Evolutionary conservation across 2,329 filamentous ascomycete genomes (phyloP), one percentile per base, ranked within the genome.

Genomic region (Colletotrichum costaricense): DNA sequence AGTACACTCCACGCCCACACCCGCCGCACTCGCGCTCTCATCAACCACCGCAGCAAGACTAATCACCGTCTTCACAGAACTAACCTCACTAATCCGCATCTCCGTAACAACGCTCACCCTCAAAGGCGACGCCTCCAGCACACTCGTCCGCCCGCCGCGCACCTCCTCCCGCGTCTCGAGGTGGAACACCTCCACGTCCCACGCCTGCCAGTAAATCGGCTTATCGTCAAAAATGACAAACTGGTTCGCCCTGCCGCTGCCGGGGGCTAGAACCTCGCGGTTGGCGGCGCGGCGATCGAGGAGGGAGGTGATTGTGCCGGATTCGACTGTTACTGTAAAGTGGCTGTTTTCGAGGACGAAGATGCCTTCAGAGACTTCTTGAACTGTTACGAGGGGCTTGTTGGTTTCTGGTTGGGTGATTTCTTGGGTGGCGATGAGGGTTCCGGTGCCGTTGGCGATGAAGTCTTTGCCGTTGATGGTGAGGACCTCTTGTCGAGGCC

Each of bases 181-280:
- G 73, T 93, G 91, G 81, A 88, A 93, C 7, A 93, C 90, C 78
- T 93, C 91, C 2, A 93, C 91, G 77, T 93, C 91, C 91, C 91
- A 93, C 1, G 91, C 91, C 78, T 93, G 91, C 91, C 91, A 93
- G 81, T 93, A 92, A 4, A 93, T 85, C 5, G 91, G 91, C 81
- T 93, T 93, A 78, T 93, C 91, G 76, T 93, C 91, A 76, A 91
- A 93, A 22, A 93, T 86, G 64, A 93, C 91, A 7, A 91, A 83
- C 77, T 93, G 91, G 26, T 90, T 91, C 6, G 88, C 90, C 78
- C 91, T 92, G n/a, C 84, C 84, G 16, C 42, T 19, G 16, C 42
- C 42, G 6, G 16, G 6, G 6, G 89, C 84, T 22, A 93, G 83
- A 16, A 92, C 80, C 76, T 93, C 89, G 24, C 91, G 87, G 42